A percentile compares a stretch with the other conserved stretches of the same genome.
phyloP scores from a whole-genome alignment of 345 rosid genomes.

The Boechera retrofracta region DNA sequence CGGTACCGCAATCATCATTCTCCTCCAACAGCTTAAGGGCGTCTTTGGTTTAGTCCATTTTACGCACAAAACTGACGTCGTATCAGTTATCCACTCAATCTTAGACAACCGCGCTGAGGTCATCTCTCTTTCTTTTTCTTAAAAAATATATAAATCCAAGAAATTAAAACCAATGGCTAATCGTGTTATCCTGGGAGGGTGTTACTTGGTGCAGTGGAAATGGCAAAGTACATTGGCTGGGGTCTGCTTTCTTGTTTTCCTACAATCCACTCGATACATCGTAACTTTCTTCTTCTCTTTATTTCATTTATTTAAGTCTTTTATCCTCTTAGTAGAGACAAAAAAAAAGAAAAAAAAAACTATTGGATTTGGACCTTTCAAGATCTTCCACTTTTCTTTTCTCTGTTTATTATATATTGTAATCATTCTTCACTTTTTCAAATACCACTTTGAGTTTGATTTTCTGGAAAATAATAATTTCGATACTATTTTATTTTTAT shows the following conservation, averaged over 20 bases:
- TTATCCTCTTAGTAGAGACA: constrained; percentile 34
- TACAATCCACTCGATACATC: constrained; percentile 65
- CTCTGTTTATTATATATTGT: neutral
- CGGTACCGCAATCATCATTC: constrained; percentile 78
- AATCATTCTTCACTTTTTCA: constrained; percentile 11
- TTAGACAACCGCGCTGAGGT: constrained; percentile 64
- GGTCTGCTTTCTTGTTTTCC: constrained; percentile 64
- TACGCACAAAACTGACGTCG: constrained; percentile 72
- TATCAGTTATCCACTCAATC: constrained; percentile 65
- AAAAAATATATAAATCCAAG: neutral
- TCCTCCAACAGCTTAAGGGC: constrained; percentile 85
- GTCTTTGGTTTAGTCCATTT: constrained; percentile 72
- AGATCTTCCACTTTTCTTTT: constrained; percentile 28
- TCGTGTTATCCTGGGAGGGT: constrained; percentile 37
- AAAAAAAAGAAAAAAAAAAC: neutral
- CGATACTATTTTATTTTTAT: neutral
- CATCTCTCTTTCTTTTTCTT: neutral
- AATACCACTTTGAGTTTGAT: constrained; percentile 15
- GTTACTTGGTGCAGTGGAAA: constrained; percentile 61
- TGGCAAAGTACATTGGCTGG: constrained; percentile 85
- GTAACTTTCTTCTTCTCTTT: constrained; percentile 49
- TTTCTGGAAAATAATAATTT: neutral
- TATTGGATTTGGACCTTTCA: constrained; percentile 21
- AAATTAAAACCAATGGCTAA: constrained; percentile 6
- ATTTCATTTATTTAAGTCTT: neutral